Percentiles rank a stretch among this genome's conserved stretches.
Conservation (phyloP, 768 basidiomycete species). For the Psilocybe sp. region DNA sequence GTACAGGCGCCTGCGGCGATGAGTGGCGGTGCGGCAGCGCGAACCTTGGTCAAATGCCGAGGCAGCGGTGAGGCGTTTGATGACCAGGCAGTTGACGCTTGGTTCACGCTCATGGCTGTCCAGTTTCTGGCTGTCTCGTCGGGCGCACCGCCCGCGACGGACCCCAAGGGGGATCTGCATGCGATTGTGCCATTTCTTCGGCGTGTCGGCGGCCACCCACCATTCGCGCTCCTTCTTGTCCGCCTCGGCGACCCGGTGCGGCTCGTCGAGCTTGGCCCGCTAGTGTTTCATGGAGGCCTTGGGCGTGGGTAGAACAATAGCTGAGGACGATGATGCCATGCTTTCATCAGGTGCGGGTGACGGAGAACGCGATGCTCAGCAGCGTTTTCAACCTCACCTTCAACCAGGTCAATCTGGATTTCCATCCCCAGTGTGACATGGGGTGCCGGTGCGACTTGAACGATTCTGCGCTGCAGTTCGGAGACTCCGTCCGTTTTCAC, state of each 20-base stretch:
- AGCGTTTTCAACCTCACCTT: no score
- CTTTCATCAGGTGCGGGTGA: conserved; percentile 54
- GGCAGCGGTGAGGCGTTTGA: conserved; percentile 63
- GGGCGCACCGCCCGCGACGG: conserved; percentile 54
- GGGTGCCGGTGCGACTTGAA: conserved; percentile 30
- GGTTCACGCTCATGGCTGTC: conserved; percentile 79
- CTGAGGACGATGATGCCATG: conserved; percentile 71
- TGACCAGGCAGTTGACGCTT: conserved; percentile 72
- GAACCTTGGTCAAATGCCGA: conserved; percentile 18
- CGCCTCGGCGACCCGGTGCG: conserved; percentile 55
- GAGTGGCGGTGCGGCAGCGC: conserved; percentile 24
- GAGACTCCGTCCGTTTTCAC: conserved; percentile 54
- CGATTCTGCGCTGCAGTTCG: conserved; percentile 24
- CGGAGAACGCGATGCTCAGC: conserved; percentile 35
- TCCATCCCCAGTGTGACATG: conserved; percentile 51
- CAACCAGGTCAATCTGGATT: conserved; percentile 58
- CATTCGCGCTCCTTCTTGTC: conserved; percentile 47
- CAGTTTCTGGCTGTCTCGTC: conserved; percentile 71
- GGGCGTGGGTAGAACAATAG: conserved; percentile 69
- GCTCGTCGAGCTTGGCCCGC: conserved; percentile 47
- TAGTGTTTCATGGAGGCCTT: conserved; percentile 37
- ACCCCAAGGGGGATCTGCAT: conserved; percentile 42
- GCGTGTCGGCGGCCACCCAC: conserved; percentile 51
- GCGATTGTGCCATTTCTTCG: conserved; percentile 73
- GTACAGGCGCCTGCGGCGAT: conserved; percentile 50